Evolutionary conservation across 75 land plant species (phyloP), one percentile per base, ranked within the genome.

Genomic region (Pseudotsuga menziesii): DNA sequence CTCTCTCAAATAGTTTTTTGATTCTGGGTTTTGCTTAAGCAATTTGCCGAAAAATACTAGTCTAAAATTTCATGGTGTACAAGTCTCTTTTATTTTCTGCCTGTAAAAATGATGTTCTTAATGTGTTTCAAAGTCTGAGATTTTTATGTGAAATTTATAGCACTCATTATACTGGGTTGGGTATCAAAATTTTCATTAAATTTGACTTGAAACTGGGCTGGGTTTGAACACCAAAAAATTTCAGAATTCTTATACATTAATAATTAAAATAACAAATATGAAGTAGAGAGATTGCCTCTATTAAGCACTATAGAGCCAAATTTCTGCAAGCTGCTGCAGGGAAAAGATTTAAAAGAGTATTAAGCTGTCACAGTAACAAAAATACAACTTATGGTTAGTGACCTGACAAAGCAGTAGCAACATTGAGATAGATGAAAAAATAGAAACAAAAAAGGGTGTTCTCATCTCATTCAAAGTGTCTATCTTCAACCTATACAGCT

Each of bases 261-360:
- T 56, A 13, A 73, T 54, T 35, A 67, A 69, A 64, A 29, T 27
- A 55, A 22, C 1, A 36, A 32, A 22, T 63, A 19, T 39, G 16
- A 29, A n/a, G 32, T 14, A 73, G 23, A 41, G 8, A 23, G 2
- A 14, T 73, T 79, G 94, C 99, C 96, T 97, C 99, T 54, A 98
- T 90, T 58, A 97, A 78, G 83, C 99, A 97, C 56, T 95, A 96
- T 1, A 97, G 90, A 9, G 94, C 87, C 32, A 97, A 87, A 81
- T 97, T 97, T 44, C 98, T 77, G 78, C 92, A 97, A 3, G 91
- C 78, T 15, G 89, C 82, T 55, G 86, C 74, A 4, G 99, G 99
- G 60, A 97, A 95, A 48, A 95, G 86, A 56, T 97, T 97, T 70
- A 97, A 63, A 5, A 97, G 83, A 8, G n/a, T n/a, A n/a, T n/a